Evolutionary conservation across 2,329 filamentous ascomycete species (phyloP), one percentile per base, ranked within the genome.

Genomic region (Apiospora malaysiana): DNA sequence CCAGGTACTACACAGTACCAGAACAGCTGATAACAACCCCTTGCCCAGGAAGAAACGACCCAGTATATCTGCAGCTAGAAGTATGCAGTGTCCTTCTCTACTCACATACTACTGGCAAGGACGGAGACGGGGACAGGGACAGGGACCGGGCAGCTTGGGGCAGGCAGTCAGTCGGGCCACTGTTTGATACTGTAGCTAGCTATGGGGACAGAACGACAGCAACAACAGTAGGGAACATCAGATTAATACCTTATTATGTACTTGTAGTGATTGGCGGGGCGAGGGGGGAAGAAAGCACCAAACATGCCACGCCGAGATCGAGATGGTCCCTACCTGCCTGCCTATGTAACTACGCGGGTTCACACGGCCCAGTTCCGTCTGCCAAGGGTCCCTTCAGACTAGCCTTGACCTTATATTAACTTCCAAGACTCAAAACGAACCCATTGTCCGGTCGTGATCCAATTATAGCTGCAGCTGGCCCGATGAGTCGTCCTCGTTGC

Each of bases 381-480:
- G 49, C 49, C 49, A 25, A 51, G 49, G 23, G 25, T 27, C 49
- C 2, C 25, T 56, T 18, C 32, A 4, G 25, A 37, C 51, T 59
- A 59, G 27, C 16, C 27, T 59, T 59, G 51, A 59, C 51, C 51
- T 59, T 59, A 59, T 59, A 59, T 37, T 59, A 59, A 59, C 51
- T 9, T 14, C 51, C 51, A 59, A 59, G 51, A 21, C 51, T 37
- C 51, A 49, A 49, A 49, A 49, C 49, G 2, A 56, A 32, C 25
- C 49, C 27, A 18, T 56, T 7, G 23, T 16, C 49, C 25, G 14
- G 14, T 21, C 14, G 10, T 32, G 51, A 9, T 37, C 51, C 51
- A 59, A 59, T 59, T 9, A 37, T 32, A 37, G 51, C 25, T 32
- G 51, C 51, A 21, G 51, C 27, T 37, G 18, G 25, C 25, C n/a